A percentile compares a stretch with the other conserved stretches of the same genome.
These are phyloP conservation scores for Esteya vermicola DNA, from an alignment of 2,329 filamentous ascomycete genomes.

Conservation along the genomic window DNA sequence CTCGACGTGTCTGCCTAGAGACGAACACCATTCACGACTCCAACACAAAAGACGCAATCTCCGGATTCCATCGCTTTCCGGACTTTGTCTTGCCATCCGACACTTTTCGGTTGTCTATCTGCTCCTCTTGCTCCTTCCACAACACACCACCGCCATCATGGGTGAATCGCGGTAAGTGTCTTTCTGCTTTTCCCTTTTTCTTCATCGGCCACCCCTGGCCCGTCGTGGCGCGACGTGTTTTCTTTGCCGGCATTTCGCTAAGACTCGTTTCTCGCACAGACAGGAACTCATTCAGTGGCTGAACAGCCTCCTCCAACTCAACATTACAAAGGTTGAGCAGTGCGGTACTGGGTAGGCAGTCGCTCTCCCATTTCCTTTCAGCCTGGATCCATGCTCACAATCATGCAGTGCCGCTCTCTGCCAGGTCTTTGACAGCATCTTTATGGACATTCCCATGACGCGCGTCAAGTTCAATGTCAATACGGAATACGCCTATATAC, in stretches of 20 bases:
- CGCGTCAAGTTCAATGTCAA: slow-evolving; percentile 98
- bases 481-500: slow-evolving; percentile 90
- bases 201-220: neutral
- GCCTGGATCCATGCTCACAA: too few species aligned
- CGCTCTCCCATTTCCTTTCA: too few species aligned
- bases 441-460: slow-evolving; percentile 85
- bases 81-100: too few species aligned
- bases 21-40: too few species aligned
- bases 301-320: slow-evolving; percentile 94
- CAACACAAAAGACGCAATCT: too few species aligned
- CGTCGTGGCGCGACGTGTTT: too few species aligned
- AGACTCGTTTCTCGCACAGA: slow-evolving; percentile 38
- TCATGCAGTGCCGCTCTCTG: slow-evolving; percentile 73
- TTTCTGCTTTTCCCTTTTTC: neutral
- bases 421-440: slow-evolving; percentile 98
- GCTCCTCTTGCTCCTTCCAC: neutral
- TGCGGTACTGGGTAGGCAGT: slow-evolving; percentile 79
- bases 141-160: slow-evolving; percentile 5
- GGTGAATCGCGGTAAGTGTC: slow-evolving; percentile 11
- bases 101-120: neutral
- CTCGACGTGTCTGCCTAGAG: too few species aligned
- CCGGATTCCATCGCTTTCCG: too few species aligned
- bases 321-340: slow-evolving; percentile 93
- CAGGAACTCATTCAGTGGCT: slow-evolving; percentile 95
- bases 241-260: neutral